Conservation (phyloP, 2,329 filamentous ascomycete species). For the Gyromitra esculenta region DNA sequence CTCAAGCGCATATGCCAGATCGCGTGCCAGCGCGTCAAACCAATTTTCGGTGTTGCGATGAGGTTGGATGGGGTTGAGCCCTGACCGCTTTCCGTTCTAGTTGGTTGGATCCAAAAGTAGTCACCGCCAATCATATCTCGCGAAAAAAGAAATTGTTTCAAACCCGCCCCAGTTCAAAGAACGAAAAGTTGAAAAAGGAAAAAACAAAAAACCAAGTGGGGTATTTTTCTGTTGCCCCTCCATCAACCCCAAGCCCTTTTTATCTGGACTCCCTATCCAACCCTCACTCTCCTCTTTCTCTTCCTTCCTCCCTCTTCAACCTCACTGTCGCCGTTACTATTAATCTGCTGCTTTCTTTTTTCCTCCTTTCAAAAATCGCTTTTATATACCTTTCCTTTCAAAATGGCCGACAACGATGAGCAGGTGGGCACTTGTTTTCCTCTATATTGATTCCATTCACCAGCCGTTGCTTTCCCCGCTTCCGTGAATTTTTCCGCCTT, state of each 20-base stretch:
- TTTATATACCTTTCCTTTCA: slow-evolving; percentile 50
- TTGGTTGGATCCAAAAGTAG: slow-evolving; percentile 35
- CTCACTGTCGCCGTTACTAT: slow-evolving; percentile 33
- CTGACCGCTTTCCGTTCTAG: slow-evolving; percentile 10
- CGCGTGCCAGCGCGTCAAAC: slow-evolving; percentile 18
- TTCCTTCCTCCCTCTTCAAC: slow-evolving; percentile 41
- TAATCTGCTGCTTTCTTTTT: slow-evolving; percentile 49
- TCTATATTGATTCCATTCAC: slow-evolving; percentile 7
- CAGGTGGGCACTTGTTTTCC: slow-evolving; percentile 46
- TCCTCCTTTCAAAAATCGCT: slow-evolving; percentile 42
- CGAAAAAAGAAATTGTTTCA: slow-evolving; percentile 43
- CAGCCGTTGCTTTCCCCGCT: slow-evolving; percentile 39
- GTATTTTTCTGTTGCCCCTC: slow-evolving; percentile 53
- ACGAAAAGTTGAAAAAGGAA: slow-evolving; percentile 45
- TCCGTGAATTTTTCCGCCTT: slow-evolving; percentile 20
- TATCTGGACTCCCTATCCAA: slow-evolving; percentile 44
- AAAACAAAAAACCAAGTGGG: slow-evolving; percentile 51
- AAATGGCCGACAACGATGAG: slow-evolving; percentile 55
- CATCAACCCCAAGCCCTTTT: slow-evolving; percentile 49
- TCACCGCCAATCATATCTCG: slow-evolving; percentile 47
- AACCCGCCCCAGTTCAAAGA: slow-evolving; percentile 27
- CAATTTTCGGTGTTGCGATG: neutral
- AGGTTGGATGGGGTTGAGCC: slow-evolving; percentile 39
- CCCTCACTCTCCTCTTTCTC: slow-evolving; percentile 32
- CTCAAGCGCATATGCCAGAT: slow-evolving; percentile 10